These are phyloP conservation scores for Blastocystis sp. DNA, from an alignment of 352 stramenopile genomes.

Conservation along the genomic window DNA sequence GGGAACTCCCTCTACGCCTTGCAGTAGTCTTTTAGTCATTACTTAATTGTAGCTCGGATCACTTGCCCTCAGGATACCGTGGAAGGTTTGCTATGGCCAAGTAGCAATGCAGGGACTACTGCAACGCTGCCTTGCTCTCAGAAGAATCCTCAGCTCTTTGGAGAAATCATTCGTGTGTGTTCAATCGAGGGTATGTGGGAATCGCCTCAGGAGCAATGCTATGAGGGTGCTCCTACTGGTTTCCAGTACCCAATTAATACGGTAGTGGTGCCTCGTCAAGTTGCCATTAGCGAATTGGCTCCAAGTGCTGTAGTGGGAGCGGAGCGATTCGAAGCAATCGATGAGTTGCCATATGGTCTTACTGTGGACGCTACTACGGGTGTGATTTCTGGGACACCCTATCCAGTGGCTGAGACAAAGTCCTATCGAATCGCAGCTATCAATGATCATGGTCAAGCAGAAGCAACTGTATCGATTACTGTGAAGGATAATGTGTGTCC, in stretches of 20 bases:
- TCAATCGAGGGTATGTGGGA: slow-evolving; percentile 8
- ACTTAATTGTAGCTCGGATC: neutral
- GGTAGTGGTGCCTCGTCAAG: neutral
- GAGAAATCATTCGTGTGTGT: slow-evolving; percentile 18
- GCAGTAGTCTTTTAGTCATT: neutral
- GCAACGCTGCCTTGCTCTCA: neutral
- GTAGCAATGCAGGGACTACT: neutral
- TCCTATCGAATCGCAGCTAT: neutral
- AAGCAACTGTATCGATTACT: neutral
- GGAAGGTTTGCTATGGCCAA: neutral
- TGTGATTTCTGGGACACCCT: slow-evolving; percentile 17
- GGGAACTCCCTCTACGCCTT: neutral
- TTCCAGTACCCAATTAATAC: neutral
- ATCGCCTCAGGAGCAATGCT: neutral
- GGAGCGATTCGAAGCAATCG: slow-evolving; percentile 47
- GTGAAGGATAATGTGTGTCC: slow-evolving; percentile 13
- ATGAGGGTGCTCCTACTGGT: neutral
- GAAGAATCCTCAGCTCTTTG: neutral
- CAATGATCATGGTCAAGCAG: neutral
- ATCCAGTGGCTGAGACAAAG: neutral
- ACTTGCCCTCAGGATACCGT: neutral
- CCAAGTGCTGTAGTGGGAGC: neutral
- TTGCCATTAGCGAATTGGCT: neutral
- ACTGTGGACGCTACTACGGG: neutral
- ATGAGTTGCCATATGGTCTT: slow-evolving; percentile 29